A percentile compares a stretch with the other conserved stretches of the same genome.
Evolutionary conservation across 805 yeast species (phyloP).

Genomic region (Metschnikowia sp.): DNA sequence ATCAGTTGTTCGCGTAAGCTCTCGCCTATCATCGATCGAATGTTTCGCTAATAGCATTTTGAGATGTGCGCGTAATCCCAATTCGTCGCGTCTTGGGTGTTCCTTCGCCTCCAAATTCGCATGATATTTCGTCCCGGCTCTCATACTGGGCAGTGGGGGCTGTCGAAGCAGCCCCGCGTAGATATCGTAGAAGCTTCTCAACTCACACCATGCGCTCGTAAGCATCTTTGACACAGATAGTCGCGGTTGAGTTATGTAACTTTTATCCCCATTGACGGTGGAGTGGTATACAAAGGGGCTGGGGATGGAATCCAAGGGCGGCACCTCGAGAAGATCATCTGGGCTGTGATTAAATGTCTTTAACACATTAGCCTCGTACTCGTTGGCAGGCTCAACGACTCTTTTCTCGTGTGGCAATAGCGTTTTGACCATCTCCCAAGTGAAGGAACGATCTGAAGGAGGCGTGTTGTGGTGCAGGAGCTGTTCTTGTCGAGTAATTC

Average conservation of each 20-base stretch:
- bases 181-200: constrained; percentile 49
- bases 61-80: constrained; percentile 17
- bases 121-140: constrained; percentile 38
- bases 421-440: constrained; percentile 14
- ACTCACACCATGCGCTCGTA: constrained; percentile 67
- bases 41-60: constrained; percentile 8
- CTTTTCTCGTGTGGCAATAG: constrained; percentile 7
- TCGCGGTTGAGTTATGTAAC: constrained; percentile 23
- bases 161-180: constrained; percentile 39
- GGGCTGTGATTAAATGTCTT: constrained; percentile 9
- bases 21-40: constrained; percentile 12
- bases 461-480: neutral
- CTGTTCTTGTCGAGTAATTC: constrained; percentile 1
- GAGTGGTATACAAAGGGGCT: constrained; percentile 13
- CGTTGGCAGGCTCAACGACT: constrained; percentile 10
- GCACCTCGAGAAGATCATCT: constrained; percentile 9
- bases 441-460: constrained; percentile 11
- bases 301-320: constrained; percentile 6
- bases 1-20: constrained; percentile 13
- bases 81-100: constrained; percentile 48
- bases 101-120: constrained; percentile 17
- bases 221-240: constrained; percentile 59
- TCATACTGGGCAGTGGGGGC: constrained; percentile 34
- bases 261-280: constrained; percentile 10
- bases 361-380: constrained; percentile 10